Percentiles rank a stretch among this genome's conserved stretches.
phyloP scores from a whole-genome alignment of 139 green algal genomes.

The Chlorella ohadii region DNA sequence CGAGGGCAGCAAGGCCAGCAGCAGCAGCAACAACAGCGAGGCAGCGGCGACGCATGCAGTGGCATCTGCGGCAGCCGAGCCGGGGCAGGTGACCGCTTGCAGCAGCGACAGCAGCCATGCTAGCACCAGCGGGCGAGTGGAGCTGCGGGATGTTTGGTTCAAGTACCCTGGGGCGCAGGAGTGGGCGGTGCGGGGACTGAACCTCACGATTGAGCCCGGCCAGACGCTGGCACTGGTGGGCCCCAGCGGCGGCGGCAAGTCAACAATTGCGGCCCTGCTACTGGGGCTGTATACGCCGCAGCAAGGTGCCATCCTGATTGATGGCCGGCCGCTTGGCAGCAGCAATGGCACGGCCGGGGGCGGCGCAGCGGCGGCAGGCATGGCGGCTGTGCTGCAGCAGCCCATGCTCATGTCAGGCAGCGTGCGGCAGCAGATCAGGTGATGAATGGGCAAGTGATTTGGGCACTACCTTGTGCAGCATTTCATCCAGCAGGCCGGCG shows the following conservation, averaged over 20 bases:
- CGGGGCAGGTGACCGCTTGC: background rate
- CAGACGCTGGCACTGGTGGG: slow-evolving; percentile 85
- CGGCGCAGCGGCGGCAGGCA: slow-evolving; percentile 65
- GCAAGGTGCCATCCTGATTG: slow-evolving; percentile 70
- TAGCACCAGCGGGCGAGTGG: slow-evolving; percentile 41
- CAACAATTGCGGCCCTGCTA: slow-evolving; percentile 79
- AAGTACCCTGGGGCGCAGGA: slow-evolving; percentile 64
- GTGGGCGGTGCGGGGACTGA: slow-evolving; percentile 69
- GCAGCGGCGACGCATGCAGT: background rate
- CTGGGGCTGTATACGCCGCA: slow-evolving; percentile 70
- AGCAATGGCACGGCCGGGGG: slow-evolving; percentile 56
- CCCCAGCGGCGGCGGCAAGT: slow-evolving; percentile 83
- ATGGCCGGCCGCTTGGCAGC: slow-evolving; percentile 67
- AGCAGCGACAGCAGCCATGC: background rate
- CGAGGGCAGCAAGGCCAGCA: background rate
- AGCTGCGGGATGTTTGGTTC: slow-evolving; percentile 79
- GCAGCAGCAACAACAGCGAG: background rate
- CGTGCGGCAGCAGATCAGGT: slow-evolving; percentile 88
- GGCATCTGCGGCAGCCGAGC: background rate
- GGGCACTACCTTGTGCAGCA: too few species aligned
- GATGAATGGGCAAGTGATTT: slow-evolving; percentile 53
- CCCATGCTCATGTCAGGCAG: slow-evolving; percentile 85
- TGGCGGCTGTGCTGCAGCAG: slow-evolving; percentile 85
- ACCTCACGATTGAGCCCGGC: slow-evolving; percentile 69
- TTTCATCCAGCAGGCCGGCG: too few species aligned